Percentiles rank a stretch among this genome's conserved stretches.
Conservation (phyloP, 495 filamentous ascomycete genomes). For the Aspergillus funiculosus region DNA sequence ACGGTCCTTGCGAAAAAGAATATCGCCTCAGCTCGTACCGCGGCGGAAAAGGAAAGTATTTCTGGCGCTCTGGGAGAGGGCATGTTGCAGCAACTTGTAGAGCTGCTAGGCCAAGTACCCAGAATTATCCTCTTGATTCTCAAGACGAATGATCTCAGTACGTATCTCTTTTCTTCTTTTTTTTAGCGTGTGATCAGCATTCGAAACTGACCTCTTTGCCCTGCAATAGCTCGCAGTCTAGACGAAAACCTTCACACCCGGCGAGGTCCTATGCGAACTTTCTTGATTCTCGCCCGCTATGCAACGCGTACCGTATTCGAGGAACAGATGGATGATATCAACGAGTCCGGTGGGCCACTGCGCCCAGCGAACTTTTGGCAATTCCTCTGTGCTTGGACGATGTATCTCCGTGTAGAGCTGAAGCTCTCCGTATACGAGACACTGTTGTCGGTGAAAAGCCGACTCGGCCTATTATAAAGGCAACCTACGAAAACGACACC, state of each 20-base stretch:
- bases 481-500: no score
- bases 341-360: slow-evolving; percentile 49
- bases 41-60: slow-evolving; percentile 74
- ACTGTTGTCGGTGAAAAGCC: slow-evolving; percentile 42
- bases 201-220: neutral
- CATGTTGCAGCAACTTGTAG: slow-evolving; percentile 79
- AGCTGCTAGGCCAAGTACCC: slow-evolving; percentile 82
- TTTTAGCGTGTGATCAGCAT: neutral
- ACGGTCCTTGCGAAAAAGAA: slow-evolving; percentile 56
- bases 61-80: slow-evolving; percentile 78
- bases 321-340: slow-evolving; percentile 73
- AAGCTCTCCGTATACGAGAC: slow-evolving; percentile 59
- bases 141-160: slow-evolving; percentile 96
- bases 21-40: slow-evolving; percentile 58
- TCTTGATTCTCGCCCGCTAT: slow-evolving; percentile 90
- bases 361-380: slow-evolving; percentile 50
- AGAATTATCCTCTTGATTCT: slow-evolving; percentile 89
- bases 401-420: slow-evolving; percentile 56
- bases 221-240: slow-evolving; percentile 63
- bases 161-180: slow-evolving; percentile 16
- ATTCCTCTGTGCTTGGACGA: slow-evolving; percentile 52
- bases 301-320: slow-evolving; percentile 83
- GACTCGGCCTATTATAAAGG: slow-evolving; percentile 30
- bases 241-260: slow-evolving; percentile 91
- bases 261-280: slow-evolving; percentile 80